phyloP scores from a whole-genome alignment of 106 monocot species.

The Iris macrosiphon region DNA sequence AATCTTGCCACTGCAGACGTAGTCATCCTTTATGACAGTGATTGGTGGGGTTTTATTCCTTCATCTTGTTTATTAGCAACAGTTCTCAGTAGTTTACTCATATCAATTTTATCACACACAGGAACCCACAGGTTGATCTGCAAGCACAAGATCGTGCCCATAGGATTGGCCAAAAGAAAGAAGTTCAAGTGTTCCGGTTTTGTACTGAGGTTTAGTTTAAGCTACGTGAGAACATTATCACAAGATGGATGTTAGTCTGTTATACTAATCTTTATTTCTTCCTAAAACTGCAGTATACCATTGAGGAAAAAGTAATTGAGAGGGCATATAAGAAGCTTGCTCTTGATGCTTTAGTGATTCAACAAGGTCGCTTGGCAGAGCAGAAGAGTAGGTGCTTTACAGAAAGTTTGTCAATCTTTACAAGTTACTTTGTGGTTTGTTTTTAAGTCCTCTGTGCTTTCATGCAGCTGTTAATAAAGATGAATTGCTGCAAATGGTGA shows the following conservation, averaged over 20 bases:
- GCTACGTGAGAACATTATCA: no score
- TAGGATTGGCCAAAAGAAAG: slow-evolving; percentile 93
- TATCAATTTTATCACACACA: slow-evolving; percentile 13
- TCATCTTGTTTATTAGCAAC: not conserved
- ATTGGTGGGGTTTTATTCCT: slow-evolving; percentile 30
- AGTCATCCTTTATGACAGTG: slow-evolving; percentile 93
- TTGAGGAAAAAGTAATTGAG: slow-evolving; percentile 99
- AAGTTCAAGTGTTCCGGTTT: slow-evolving; percentile 96
- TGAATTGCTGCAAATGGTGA: slow-evolving; percentile 74
- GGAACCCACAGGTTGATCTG: slow-evolving; percentile 97
- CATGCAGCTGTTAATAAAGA: slow-evolving; percentile 73
- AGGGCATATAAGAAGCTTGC: slow-evolving; percentile 99
- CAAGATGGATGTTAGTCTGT: no score
- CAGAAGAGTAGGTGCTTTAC: slow-evolving; percentile 67
- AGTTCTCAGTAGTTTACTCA: not conserved
- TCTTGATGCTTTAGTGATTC: slow-evolving; percentile 97
- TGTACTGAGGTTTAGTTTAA: slow-evolving; percentile 69
- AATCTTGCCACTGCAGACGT: slow-evolving; percentile 97
- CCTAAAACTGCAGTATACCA: slow-evolving; percentile 67
- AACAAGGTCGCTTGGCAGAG: slow-evolving; percentile 95
- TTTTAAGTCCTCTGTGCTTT: not conserved
- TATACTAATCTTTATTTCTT: not conserved
- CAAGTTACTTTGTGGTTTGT: not conserved
- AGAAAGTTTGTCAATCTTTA: not conserved
- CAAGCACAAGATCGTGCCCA: slow-evolving; percentile 99